Percentiles rank a stretch among this genome's conserved stretches.
Evolutionary conservation across 352 stramenopile genomes (phyloP).

Genomic region (Thraustochytrium sp.): DNA sequence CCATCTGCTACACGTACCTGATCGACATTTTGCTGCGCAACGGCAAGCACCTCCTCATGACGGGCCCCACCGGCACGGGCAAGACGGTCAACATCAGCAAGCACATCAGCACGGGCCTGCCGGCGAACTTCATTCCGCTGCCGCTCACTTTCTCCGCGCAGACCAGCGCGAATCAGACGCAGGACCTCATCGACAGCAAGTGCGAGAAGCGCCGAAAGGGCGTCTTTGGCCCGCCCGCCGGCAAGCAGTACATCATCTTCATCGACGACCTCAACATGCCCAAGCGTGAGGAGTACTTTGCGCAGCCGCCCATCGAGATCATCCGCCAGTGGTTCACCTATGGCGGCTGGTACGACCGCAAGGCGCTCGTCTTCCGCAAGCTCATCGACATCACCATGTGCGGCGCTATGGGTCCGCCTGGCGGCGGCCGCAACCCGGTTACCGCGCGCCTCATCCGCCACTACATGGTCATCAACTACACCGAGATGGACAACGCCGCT

Average conservation of each 20-base stretch:
- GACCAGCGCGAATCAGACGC: conserved; percentile 85
- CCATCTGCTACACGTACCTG: conserved; percentile 81
- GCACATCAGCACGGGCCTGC: conserved; percentile 74
- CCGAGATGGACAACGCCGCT: conserved; percentile 78
- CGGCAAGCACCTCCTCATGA: conserved; percentile 81
- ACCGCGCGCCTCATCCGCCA: conserved; percentile 82
- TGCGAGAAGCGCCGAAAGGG: conserved; percentile 89
- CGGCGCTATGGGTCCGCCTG: conserved; percentile 81
- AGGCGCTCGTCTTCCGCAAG: conserved; percentile 77
- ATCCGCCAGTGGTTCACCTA: conserved; percentile 91
- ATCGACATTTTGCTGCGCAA: conserved; percentile 72
- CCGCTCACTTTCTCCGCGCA: conserved; percentile 86
- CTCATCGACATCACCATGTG: conserved; percentile 89
- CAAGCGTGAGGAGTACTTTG: conserved; percentile 86
- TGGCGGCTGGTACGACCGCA: conserved; percentile 88
- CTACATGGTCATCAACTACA: conserved; percentile 89
- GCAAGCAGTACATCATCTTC: conserved; percentile 87
- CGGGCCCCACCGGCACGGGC: conserved; percentile 84
- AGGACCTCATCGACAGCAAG: conserved; percentile 87
- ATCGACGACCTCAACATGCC: conserved; percentile 94
- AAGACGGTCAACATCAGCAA: conserved; percentile 89
- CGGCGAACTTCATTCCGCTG: conserved; percentile 79
- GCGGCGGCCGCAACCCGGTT: conserved; percentile 85
- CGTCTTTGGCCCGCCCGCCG: conserved; percentile 79
- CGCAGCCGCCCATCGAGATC: conserved; percentile 89